Evolutionary conservation across 805 yeast species (phyloP).

Genomic region (Saccharomycopsis lassenensis): DNA sequence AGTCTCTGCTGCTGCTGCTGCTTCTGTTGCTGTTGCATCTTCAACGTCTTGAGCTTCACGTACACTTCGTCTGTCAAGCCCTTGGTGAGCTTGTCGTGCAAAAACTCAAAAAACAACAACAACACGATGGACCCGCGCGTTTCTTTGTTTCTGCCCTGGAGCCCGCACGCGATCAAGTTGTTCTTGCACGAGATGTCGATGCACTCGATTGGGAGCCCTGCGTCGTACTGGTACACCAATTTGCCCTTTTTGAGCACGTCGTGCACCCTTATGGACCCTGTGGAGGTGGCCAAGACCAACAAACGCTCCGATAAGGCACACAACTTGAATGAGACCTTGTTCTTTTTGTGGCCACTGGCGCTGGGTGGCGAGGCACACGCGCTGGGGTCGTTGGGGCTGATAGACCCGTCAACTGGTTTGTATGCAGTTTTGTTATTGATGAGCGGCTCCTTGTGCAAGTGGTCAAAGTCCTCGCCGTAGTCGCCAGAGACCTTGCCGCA

Average conservation of each 20-base stretch:
- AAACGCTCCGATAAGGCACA: constrained; percentile 25
- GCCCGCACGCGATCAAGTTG: constrained; percentile 60
- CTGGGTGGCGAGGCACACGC: not conserved
- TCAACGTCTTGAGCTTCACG: not conserved
- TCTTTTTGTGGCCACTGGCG: too few relatives aligned
- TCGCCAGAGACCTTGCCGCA: constrained; percentile 66
- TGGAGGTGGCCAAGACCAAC: constrained; percentile 56
- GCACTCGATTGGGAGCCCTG: constrained; percentile 70
- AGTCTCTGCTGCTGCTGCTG: not conserved
- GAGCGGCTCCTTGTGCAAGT: constrained; percentile 21
- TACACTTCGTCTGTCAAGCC: constrained; percentile 7
- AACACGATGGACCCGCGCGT: constrained; percentile 15
- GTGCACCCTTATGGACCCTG: constrained; percentile 59
- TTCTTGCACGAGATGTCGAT: constrained; percentile 59
- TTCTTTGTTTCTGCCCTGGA: constrained; percentile 58
- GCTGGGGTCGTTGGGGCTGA: constrained; percentile 1
- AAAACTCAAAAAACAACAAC: constrained; percentile 6
- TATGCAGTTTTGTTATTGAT: not conserved
- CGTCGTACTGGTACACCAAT: constrained; percentile 55
- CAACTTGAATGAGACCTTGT: constrained; percentile 3
- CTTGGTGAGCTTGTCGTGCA: constrained; percentile 1
- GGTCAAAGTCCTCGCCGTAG: constrained; percentile 40
- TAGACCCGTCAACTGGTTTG: not conserved
- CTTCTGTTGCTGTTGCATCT: not conserved
- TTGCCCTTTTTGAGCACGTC: constrained; percentile 49